Base-by-base conservation (phyloP, 2,329 filamentous ascomycete genomes). In the Paecilomyces variotii region DNA sequence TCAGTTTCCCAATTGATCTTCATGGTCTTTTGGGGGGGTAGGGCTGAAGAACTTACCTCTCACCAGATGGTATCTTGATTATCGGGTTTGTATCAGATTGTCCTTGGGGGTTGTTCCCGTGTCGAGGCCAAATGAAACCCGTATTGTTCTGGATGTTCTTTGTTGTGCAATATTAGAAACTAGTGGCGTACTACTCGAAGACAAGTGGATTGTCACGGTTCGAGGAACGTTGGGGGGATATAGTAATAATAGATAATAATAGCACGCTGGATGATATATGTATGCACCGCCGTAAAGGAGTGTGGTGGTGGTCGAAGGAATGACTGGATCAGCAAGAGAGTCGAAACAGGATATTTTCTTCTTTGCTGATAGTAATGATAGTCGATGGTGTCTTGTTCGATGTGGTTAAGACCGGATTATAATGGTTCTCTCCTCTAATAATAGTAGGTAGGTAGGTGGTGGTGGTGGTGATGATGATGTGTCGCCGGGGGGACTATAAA, bases 311-410 rank as follows among this genome's bases (percentile, higher is more conserved):
- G 39, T 54, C 54, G 45, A 59, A 57, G 34, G 60, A 53, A 59
- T 57, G 32, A 57, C 34, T 32, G 11, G 56, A 26, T 59, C 50
- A 52, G 14, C 12, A 39, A 30, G n/a, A 34, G 57, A 45, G 57
- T 60, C 35, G 55, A 55, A 27, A 53, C 63, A 61, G 60, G 65
- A 69, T 63, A 66, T 65, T 71, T 67, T 72, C 70, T 72, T 69
- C 70, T 72, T 69, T 61, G 57, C 55, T 53, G 26, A 58, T 52
- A 26, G 24, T 52, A 25, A 45, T 19, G 54, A 65, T 68, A 68
- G 59, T 59, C 64, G 56, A 58, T 55, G 57, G 53, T 65, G 60
- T 72, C 67, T 69, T 54, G 9, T 14, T 45, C n/a, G 39, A 45
- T 19, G 35, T 14, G 59, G 60, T 65, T 67, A 32, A 10, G 30